A percentile compares a stretch with the other conserved stretches of the same genome.
Conservation (phyloP, 768 basidiomycete species). For the Artomyces pyxidatus region DNA sequence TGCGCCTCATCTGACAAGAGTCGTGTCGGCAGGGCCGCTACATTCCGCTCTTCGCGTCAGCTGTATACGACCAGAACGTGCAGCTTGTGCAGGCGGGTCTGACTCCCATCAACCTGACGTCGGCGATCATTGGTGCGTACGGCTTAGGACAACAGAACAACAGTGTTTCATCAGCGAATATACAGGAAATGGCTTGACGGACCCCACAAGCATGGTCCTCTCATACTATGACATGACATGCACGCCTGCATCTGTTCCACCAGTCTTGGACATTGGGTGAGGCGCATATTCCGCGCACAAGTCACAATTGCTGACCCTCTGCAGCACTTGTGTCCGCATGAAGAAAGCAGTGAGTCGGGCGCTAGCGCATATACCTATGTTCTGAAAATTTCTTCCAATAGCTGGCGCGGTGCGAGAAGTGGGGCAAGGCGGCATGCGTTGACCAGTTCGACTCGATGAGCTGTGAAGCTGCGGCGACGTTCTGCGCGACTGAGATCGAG, state of each 20-base stretch:
- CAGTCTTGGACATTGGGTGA: not conserved
- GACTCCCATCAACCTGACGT: slow-evolving; percentile 1
- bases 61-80: slow-evolving; percentile 25
- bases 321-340: slow-evolving; percentile 34
- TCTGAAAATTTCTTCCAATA: slow-evolving; percentile 4
- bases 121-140: not conserved
- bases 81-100: not conserved
- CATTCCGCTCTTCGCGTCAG: slow-evolving; percentile 41
- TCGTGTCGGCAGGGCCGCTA: slow-evolving; percentile 36
- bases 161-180: too few species aligned
- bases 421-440: slow-evolving; percentile 31
- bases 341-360: slow-evolving; percentile 29
- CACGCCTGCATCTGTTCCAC: not conserved
- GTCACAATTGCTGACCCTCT: not conserved
- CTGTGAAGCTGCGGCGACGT: slow-evolving; percentile 32
- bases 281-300: not conserved
- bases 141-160: not conserved
- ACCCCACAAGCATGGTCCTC: not conserved
- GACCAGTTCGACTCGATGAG: slow-evolving; percentile 34
- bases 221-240: not conserved
- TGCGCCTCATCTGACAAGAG: not conserved
- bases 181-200: not conserved
- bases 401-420: slow-evolving; percentile 39
- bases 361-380: not conserved
- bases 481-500: slow-evolving; percentile 27